Base-by-base conservation (phyloP, 1,284 basidiomycete species). In the Apiotrichum laibachii region DNA sequence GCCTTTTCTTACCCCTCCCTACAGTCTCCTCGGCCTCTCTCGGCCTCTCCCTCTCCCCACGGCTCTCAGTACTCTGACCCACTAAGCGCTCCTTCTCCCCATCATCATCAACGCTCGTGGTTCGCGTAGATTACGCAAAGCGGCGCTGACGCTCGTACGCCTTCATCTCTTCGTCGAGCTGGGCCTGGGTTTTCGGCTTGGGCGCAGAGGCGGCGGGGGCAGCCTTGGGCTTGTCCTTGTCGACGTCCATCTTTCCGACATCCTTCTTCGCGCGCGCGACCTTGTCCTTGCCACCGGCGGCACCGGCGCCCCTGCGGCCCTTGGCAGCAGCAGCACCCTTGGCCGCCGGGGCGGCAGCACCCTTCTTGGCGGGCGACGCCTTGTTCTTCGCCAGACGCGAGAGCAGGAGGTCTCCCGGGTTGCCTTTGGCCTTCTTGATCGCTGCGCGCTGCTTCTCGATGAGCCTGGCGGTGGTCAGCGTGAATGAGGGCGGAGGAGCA, bases 111-210 rank as follows among this genome's bases (percentile, higher is more conserved):
- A 31, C 26, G 7, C 26, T 31, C 26, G 26, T 7, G 26, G 26
- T 4, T 31, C 7, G 26, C 26, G 26, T 31, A 31, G 26, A 31
- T 10, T 37, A 37, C 2, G 56, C 56, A 57, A 76, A 76, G 37
- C 69, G 63, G 46, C 72, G 63, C 48, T 62, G 61, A 16, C 74
- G 61, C 50, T 73, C 72, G 55, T 72, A 73, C 44, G 63, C 59
- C 47, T 63, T 57, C 72, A 76, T 73, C 65, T 76, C 74, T 61
- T 72, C 74, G 57, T 76, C 74, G 58, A 76, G 60, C 48, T 76
- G 66, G 12, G 56, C 68, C 59, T 73, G 72, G 13, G 72, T 72
- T 62, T 73, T 73, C n/a, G 60, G 54, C 56, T 57, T 35, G 49
- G 33, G 34, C n/a, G 31, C 47, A 44, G 58, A 15, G 8, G 48